phyloP scores from a whole-genome alignment of 148 eudicot genomes.

The Camellia granthamiana region DNA sequence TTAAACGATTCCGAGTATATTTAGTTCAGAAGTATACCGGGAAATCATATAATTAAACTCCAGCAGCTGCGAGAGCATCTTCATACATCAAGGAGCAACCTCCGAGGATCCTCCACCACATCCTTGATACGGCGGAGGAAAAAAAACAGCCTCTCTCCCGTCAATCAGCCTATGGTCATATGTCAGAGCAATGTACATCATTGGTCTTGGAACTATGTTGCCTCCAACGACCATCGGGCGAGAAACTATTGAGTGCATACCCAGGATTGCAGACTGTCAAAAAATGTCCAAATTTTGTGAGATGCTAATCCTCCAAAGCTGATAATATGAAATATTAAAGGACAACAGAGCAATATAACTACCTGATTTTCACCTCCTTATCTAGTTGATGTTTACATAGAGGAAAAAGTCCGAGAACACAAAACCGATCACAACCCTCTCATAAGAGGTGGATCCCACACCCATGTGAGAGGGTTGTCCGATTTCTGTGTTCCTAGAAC shows the following conservation, averaged over 20 bases:
- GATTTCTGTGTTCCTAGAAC: too few species aligned
- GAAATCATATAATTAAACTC: neutral
- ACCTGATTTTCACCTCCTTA: neutral
- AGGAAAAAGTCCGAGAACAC: too few species aligned
- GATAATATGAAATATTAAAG: neutral
- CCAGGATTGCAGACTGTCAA: constrained; percentile 55
- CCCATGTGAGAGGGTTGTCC: too few species aligned
- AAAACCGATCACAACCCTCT: too few species aligned
- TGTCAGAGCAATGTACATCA: constrained; percentile 95
- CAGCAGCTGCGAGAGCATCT: neutral
- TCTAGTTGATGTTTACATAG: neutral
- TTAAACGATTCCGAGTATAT: neutral
- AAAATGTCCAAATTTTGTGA: neutral
- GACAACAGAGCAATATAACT: neutral
- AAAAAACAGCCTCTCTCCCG: constrained; percentile 94
- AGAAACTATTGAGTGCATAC: constrained; percentile 54
- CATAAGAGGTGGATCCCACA: too few species aligned
- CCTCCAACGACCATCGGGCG: constrained; percentile 67
- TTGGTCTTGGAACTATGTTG: constrained; percentile 74
- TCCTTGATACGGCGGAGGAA: constrained; percentile 93
- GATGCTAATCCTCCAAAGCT: neutral
- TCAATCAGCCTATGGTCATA: constrained; percentile 97
- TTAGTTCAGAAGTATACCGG: constrained; percentile 9
- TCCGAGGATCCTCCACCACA: constrained; percentile 92
- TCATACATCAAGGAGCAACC: constrained; percentile 86